Conservation (phyloP, 805 yeast species). For the Saturnispora ahearnii region DNA sequence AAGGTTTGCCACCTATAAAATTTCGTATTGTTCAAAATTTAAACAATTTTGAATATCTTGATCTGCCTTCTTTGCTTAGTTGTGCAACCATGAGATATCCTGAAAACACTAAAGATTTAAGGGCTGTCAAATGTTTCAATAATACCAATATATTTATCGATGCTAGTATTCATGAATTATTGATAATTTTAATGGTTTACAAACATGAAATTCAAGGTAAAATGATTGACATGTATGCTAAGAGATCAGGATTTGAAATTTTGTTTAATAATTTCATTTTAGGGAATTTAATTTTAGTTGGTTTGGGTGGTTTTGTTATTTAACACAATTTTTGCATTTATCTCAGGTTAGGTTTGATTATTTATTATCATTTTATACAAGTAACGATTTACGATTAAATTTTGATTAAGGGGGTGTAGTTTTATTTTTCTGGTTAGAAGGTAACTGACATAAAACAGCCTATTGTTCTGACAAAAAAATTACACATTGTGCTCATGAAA, state of each 20-base stretch:
- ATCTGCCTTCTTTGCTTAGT: constrained; percentile 20
- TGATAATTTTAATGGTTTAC: constrained; percentile 23
- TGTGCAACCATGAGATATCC: constrained; percentile 15
- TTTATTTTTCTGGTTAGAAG: neutral
- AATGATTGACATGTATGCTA: constrained; percentile 24
- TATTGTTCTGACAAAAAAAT: neutral
- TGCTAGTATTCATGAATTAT: constrained; percentile 21
- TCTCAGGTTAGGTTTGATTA: neutral
- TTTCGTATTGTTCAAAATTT: constrained; percentile 38
- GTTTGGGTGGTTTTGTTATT: constrained; percentile 30
- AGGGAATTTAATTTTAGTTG: constrained; percentile 31
- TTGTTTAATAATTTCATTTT: constrained; percentile 32
- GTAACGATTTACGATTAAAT: neutral
- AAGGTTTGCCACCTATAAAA: constrained; percentile 28
- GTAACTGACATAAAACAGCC: neutral
- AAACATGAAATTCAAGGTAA: constrained; percentile 26
- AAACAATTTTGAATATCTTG: constrained; percentile 34
- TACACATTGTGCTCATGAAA: neutral
- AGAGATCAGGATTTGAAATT: constrained; percentile 28
- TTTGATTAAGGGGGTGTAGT: neutral
- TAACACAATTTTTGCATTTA: constrained; percentile 4
- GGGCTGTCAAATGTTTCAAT: constrained; percentile 14
- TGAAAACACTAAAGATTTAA: constrained; percentile 7
- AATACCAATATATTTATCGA: constrained; percentile 28
- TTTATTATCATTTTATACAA: neutral